Conservation (phyloP, 1,284 basidiomycete species). For the Malassezia obtusa region DNA sequence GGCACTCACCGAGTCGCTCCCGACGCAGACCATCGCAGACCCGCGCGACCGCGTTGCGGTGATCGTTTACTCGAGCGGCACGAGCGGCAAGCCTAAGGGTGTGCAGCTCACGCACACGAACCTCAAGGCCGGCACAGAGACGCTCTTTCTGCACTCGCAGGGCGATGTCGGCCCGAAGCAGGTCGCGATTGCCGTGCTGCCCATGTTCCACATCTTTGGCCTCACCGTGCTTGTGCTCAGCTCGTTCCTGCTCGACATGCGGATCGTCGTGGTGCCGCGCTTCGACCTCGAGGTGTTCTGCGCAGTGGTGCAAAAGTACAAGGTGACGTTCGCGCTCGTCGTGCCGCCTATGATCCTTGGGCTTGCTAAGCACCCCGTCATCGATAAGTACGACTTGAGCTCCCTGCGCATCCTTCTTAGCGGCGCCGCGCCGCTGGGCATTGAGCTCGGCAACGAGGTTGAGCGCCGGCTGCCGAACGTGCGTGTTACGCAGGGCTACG, state of each 20-base stretch:
- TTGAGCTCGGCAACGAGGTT: slow-evolving; percentile 57
- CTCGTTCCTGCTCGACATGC: slow-evolving; percentile 56
- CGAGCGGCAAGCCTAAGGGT: slow-evolving; percentile 43
- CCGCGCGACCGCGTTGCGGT: slow-evolving; percentile 27
- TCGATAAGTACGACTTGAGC: slow-evolving; percentile 62
- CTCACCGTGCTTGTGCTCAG: slow-evolving; percentile 58
- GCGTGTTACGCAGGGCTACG: slow-evolving; percentile 54
- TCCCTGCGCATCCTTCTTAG: slow-evolving; percentile 59
- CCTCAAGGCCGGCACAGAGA: slow-evolving; percentile 27
- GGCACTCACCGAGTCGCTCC: slow-evolving; percentile 19
- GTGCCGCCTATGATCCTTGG: slow-evolving; percentile 77
- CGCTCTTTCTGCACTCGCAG: slow-evolving; percentile 19
- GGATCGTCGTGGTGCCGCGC: slow-evolving; percentile 60
- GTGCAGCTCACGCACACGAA: slow-evolving; percentile 41
- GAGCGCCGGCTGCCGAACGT: slow-evolving; percentile 51
- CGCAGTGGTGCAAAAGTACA: slow-evolving; percentile 59
- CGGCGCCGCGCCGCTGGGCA: slow-evolving; percentile 72
- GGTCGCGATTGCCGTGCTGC: slow-evolving; percentile 29
- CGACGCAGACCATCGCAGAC: slow-evolving; percentile 23
- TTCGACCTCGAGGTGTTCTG: slow-evolving; percentile 69
- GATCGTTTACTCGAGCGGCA: slow-evolving; percentile 42
- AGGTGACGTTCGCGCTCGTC: slow-evolving; percentile 58
- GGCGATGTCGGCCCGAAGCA: slow-evolving; percentile 23
- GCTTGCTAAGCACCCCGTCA: slow-evolving; percentile 64
- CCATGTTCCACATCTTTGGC: slow-evolving; percentile 38